Conservation (phyloP, 805 yeast species). For the Saitoella complicata region DNA sequence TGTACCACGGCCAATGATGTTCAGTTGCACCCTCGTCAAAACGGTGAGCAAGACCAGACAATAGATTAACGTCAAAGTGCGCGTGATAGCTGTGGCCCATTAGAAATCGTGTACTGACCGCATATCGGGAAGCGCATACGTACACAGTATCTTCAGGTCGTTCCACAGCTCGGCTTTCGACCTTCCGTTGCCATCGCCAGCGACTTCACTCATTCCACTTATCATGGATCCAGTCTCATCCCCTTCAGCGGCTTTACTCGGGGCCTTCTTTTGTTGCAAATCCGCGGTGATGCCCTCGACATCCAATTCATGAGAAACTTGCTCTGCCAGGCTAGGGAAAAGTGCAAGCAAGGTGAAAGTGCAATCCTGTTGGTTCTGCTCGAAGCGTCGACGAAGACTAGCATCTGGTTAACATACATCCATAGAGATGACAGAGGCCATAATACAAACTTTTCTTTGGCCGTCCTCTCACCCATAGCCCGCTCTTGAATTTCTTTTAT, state of each 20-base stretch:
- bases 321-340: slow-evolving; percentile 56
- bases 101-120: too few species aligned
- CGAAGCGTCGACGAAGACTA: slow-evolving; percentile 56
- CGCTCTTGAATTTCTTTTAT: too few species aligned
- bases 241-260: not conserved
- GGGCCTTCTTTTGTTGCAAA: slow-evolving; percentile 40
- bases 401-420: too few species aligned
- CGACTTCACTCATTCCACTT: slow-evolving; percentile 7
- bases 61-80: slow-evolving; percentile 57
- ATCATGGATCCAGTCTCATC: slow-evolving; percentile 4
- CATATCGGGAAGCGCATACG: too few species aligned
- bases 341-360: slow-evolving; percentile 68
- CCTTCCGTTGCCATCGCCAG: slow-evolving; percentile 16
- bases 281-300: slow-evolving; percentile 61
- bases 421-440: too few species aligned
- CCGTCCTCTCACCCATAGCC: too few species aligned
- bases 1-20: slow-evolving; percentile 72
- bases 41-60: slow-evolving; percentile 53
- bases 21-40: slow-evolving; percentile 70
- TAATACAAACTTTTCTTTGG: too few species aligned
- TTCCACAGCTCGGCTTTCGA: slow-evolving; percentile 66
- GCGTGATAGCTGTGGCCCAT: slow-evolving; percentile 31
- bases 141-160: slow-evolving; percentile 48
- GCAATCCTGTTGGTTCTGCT: slow-evolving; percentile 86
- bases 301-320: slow-evolving; percentile 43